Conservation (phyloP, 2,329 filamentous ascomycete genomes). For the Chaetomiaceae sp. region DNA sequence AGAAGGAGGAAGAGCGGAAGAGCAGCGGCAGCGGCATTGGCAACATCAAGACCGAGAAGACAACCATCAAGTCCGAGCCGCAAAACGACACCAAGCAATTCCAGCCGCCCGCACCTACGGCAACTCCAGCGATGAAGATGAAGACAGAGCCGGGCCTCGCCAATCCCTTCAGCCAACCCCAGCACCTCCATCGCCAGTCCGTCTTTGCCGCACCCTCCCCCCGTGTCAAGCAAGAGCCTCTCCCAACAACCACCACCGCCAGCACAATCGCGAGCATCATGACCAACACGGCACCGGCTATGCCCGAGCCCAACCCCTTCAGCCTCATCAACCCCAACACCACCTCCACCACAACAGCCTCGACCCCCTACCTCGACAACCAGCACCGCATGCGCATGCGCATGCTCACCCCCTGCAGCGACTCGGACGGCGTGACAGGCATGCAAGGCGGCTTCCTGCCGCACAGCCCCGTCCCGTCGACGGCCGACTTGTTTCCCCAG, state of each 20-base stretch:
- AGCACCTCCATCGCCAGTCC: not conserved
- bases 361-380: slow-evolving; percentile 31
- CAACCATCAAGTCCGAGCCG: slow-evolving; percentile 15
- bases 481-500: slow-evolving; percentile 30
- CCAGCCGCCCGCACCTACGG: slow-evolving; percentile 13
- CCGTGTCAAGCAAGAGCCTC: slow-evolving; percentile 15
- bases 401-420: slow-evolving; percentile 52
- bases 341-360: slow-evolving; percentile 17
- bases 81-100: not conserved
- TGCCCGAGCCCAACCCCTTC: slow-evolving; percentile 8
- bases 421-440: slow-evolving; percentile 36
- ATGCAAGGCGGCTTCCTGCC: slow-evolving; percentile 31
- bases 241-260: not conserved
- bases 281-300: not conserved
- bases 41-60: slow-evolving; percentile 12
- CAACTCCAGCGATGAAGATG: slow-evolving; percentile 3
- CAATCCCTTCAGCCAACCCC: slow-evolving; percentile 1
- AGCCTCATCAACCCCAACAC: not conserved
- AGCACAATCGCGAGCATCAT: not conserved
- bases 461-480: slow-evolving; percentile 29
- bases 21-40: slow-evolving; percentile 6
- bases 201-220: slow-evolving; percentile 1
- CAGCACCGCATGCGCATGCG: slow-evolving; percentile 33
- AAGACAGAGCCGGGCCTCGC: slow-evolving; percentile 12
- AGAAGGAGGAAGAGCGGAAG: slow-evolving; percentile 20